These are phyloP conservation scores for Beauveria medogensis DNA, from an alignment of 2,329 filamentous ascomycete species.

Conservation along the genomic window DNA sequence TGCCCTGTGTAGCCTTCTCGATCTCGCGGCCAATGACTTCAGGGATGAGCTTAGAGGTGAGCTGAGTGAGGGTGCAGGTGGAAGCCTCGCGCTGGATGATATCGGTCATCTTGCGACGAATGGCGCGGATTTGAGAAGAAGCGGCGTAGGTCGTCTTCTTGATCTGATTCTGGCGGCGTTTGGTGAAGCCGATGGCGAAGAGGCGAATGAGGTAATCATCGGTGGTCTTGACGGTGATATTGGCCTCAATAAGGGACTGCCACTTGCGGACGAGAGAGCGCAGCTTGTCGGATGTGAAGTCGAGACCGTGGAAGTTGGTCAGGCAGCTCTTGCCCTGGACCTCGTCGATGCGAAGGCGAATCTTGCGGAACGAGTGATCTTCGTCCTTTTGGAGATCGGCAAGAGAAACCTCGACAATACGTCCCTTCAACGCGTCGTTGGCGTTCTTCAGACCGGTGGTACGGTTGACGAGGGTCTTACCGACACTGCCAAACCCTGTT, in stretches of 20 bases:
- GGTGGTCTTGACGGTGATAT: conserved; percentile 99
- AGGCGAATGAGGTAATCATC: conserved; percentile 99
- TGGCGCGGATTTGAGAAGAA: conserved; percentile 93
- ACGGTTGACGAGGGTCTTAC: conserved; percentile 99
- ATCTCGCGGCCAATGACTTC: conserved; percentile 99
- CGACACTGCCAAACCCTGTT: conserved; percentile 60
- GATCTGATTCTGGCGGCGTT: conserved; percentile 98
- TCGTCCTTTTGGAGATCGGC: conserved; percentile 99
- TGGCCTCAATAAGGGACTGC: conserved; percentile 99
- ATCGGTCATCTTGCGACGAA: conserved; percentile 99
- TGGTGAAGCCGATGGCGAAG: conserved; percentile 99
- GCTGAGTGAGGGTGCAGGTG: conserved; percentile 89
- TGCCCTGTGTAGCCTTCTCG: conserved; percentile 98
- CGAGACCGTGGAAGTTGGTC: conserved; percentile 99
- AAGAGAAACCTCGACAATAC: conserved; percentile 97
- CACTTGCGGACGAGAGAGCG: conserved; percentile 98
- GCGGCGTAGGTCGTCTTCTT: conserved; percentile 99
- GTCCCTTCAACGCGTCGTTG: conserved; percentile 97
- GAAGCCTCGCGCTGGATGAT: conserved; percentile 96
- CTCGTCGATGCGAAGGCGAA: conserved; percentile 97
- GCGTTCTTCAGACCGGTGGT: conserved; percentile 99
- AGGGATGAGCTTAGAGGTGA: conserved; percentile 97
- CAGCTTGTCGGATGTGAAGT: conserved; percentile 99
- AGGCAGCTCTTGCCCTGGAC: conserved; percentile 99
- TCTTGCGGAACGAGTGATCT: conserved; percentile 99